These are phyloP conservation scores for Bipolaris oryzae DNA, from an alignment of 2,329 filamentous ascomycete genomes.

Conservation along the genomic window DNA sequence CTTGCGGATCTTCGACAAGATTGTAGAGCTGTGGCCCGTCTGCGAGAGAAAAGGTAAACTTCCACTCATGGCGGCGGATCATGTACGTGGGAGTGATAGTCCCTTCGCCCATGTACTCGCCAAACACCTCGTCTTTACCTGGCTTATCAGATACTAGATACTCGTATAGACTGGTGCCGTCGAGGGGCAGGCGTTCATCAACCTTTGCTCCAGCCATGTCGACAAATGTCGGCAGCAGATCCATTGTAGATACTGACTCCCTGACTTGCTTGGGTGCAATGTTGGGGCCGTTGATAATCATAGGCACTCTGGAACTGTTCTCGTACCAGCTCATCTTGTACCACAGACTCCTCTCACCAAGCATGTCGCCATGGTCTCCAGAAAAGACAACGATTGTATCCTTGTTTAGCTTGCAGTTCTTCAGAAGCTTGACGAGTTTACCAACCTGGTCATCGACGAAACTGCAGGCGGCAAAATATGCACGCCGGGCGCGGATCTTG, in stretches of 20 bases:
- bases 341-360: constrained; percentile 90
- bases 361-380: constrained; percentile 94
- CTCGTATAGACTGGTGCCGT: constrained; percentile 72
- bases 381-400: constrained; percentile 92
- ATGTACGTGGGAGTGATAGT: constrained; percentile 90
- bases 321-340: constrained; percentile 99
- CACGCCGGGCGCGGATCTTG: constrained; percentile 81
- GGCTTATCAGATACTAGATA: constrained; percentile 51
- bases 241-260: constrained; percentile 88
- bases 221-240: constrained; percentile 86
- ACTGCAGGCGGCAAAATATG: constrained; percentile 91
- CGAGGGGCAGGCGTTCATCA: constrained; percentile 76
- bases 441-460: constrained; percentile 95
- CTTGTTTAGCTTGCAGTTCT: constrained; percentile 78
- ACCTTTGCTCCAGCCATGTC: constrained; percentile 78
- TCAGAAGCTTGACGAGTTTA: constrained; percentile 76
- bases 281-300: constrained; percentile 79
- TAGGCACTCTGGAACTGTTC: constrained; percentile 84
- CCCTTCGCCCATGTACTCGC: constrained; percentile 93
- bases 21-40: constrained; percentile 88
- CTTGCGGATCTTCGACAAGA: constrained; percentile 73
- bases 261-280: constrained; percentile 78
- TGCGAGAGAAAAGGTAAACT: constrained; percentile 84
- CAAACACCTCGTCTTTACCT: constrained; percentile 84
- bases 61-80: constrained; percentile 89